Percentiles rank a stretch among this genome's conserved stretches.
Evolutionary conservation across 805 yeast species (phyloP).

Genomic region (Sugiyamaella marilandica): DNA sequence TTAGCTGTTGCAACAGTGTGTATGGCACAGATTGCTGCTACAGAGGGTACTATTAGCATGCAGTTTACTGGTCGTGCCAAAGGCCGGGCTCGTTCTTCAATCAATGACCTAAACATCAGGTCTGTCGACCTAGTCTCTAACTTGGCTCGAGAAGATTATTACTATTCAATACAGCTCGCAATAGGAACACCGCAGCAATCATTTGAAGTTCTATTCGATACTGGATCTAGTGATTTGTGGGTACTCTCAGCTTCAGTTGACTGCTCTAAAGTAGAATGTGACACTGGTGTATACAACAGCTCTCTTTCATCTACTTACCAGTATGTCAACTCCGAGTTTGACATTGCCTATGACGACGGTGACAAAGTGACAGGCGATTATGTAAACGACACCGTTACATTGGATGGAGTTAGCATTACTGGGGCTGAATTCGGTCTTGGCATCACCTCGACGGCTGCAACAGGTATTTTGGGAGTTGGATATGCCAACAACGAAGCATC

Average conservation of each 20-base stretch:
- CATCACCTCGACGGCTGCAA: background rate
- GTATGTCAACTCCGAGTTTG: slow-evolving; percentile 16
- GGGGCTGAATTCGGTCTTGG: slow-evolving; percentile 19
- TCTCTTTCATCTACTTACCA: slow-evolving; percentile 17
- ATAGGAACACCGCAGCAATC: slow-evolving; percentile 57
- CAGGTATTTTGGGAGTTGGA: slow-evolving; percentile 38
- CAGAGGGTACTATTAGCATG: background rate
- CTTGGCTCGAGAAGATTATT: slow-evolving; percentile 2
- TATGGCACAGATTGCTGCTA: background rate
- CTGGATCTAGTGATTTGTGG: slow-evolving; percentile 68
- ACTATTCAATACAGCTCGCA: slow-evolving; percentile 13
- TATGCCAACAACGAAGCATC: slow-evolving; percentile 22
- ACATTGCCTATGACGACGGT: slow-evolving; percentile 33
- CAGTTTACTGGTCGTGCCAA: background rate
- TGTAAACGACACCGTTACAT: slow-evolving; percentile 53
- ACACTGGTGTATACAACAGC: slow-evolving; percentile 3
- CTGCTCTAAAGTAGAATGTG: background rate
- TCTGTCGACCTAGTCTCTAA: background rate
- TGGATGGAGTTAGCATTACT: slow-evolving; percentile 44
- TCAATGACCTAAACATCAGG: background rate
- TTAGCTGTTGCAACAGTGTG: background rate
- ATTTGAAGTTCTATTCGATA: slow-evolving; percentile 54
- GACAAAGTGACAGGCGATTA: slow-evolving; percentile 42
- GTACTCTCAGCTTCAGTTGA: slow-evolving; percentile 29
- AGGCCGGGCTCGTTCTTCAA: background rate